Conservation (phyloP, 768 basidiomycete genomes). For the Gloeophyllum trabeum region DNA sequence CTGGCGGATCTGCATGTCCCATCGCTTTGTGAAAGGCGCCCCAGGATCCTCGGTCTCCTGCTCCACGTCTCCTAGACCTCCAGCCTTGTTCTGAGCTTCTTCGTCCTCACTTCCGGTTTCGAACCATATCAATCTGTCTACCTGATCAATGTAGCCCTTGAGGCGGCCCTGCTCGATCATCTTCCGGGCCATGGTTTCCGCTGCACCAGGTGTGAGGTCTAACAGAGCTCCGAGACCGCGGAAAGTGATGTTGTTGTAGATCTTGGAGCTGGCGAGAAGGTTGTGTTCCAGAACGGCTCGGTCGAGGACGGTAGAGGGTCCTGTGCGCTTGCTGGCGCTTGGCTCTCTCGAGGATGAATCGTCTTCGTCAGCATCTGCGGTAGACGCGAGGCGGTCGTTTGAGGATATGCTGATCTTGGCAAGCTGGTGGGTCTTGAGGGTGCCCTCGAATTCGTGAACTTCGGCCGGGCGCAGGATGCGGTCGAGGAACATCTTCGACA, state of each 20-base stretch:
- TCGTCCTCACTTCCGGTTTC: slow-evolving; percentile 82
- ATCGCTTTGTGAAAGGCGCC: slow-evolving; percentile 84
- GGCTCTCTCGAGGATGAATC: slow-evolving; percentile 36
- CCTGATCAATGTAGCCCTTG: slow-evolving; percentile 91
- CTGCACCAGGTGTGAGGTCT: slow-evolving; percentile 83
- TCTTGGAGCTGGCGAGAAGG: slow-evolving; percentile 89
- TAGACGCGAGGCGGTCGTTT: slow-evolving; percentile 69
- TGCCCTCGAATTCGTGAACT: slow-evolving; percentile 80
- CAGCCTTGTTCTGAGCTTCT: slow-evolving; percentile 88
- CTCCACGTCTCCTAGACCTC: slow-evolving; percentile 80
- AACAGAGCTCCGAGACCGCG: slow-evolving; percentile 84
- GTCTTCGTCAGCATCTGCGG: slow-evolving; percentile 44
- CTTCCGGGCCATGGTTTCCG: slow-evolving; percentile 93
- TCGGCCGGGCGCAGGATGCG: slow-evolving; percentile 88
- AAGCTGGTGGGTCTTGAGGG: slow-evolving; percentile 85
- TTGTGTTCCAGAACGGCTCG: slow-evolving; percentile 99
- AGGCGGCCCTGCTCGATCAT: slow-evolving; percentile 98
- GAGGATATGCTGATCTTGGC: slow-evolving; percentile 83
- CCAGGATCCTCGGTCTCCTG: slow-evolving; percentile 84
- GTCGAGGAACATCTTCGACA: slow-evolving; percentile 97
- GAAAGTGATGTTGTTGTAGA: slow-evolving; percentile 97
- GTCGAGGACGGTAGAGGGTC: slow-evolving; percentile 92
- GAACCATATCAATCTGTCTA: slow-evolving; percentile 90
- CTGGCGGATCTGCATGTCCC: slow-evolving; percentile 89
- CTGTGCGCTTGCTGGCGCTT: slow-evolving; percentile 63